Evolutionary conservation across 2,329 filamentous ascomycete genomes (phyloP).

Genomic region (Colletotrichum sp.): DNA sequence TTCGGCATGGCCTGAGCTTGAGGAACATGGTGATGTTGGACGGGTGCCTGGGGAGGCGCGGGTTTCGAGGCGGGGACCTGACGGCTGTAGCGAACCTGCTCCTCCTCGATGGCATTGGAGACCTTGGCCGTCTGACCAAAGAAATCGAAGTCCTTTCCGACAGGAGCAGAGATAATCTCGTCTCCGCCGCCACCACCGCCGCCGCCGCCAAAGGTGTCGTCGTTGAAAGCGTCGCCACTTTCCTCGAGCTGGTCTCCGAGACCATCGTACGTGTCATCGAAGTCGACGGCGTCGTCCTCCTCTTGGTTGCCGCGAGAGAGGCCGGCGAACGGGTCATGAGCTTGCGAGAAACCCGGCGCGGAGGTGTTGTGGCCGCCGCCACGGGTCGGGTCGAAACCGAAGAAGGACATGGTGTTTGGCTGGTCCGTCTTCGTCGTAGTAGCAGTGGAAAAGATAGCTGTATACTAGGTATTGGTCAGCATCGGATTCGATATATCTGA

Average conservation of each 20-base stretch:
- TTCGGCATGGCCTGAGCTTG: conserved; percentile 1
- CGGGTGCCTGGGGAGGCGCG: conserved; percentile 31
- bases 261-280: conserved; percentile 97
- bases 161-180: conserved; percentile 48
- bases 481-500: background rate
- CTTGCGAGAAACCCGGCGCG: conserved; percentile 82
- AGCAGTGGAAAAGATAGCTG: conserved; percentile 5
- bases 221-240: conserved; percentile 92
- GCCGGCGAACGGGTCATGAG: conserved; percentile 86
- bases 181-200: conserved; percentile 43
- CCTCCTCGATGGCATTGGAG: conserved; percentile 84
- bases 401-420: conserved; percentile 78
- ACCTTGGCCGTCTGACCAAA: conserved; percentile 92
- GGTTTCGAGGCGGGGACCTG: conserved; percentile 65
- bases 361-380: conserved; percentile 60
- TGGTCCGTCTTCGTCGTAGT: background rate
- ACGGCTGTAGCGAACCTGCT: conserved; percentile 83
- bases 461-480: conserved; percentile 13
- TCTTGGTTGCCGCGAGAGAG: conserved; percentile 71
- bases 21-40: conserved; percentile 28
- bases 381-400: conserved; percentile 79
- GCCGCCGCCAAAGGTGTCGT: conserved; percentile 82
- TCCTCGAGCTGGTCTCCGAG: conserved; percentile 91
- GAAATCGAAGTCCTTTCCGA: conserved; percentile 97
- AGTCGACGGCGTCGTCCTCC: conserved; percentile 68